These are phyloP conservation scores for Scleroderma bovista DNA, from an alignment of 768 basidiomycete species.

Conservation along the genomic window DNA sequence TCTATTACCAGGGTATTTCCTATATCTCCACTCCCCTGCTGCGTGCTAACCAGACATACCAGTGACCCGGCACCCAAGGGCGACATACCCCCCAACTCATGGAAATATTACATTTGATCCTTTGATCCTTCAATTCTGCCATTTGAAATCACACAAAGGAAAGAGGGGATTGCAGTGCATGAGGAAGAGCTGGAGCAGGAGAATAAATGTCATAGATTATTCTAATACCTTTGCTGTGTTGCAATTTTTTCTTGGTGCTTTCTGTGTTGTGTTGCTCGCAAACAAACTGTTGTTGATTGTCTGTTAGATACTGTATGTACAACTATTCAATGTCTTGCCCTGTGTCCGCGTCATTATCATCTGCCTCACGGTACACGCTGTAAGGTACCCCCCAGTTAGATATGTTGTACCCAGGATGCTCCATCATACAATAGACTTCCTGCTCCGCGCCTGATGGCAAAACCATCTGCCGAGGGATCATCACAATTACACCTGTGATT, in stretches of 20 bases:
- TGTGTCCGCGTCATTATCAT: neutral
- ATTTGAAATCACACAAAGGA: too few relatives aligned
- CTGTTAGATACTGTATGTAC: too few relatives aligned
- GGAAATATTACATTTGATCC: too few relatives aligned
- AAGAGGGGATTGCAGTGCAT: too few relatives aligned
- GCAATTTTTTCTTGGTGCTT: neutral
- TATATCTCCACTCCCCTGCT: too few relatives aligned
- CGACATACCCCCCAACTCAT: too few relatives aligned
- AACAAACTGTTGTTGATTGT: neutral
- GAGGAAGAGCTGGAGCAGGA: too few relatives aligned
- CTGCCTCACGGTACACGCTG: neutral
- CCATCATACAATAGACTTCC: slow-evolving; percentile 1
- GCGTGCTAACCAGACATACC: too few relatives aligned
- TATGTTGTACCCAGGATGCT: slow-evolving; percentile 5
- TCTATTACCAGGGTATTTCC: too few relatives aligned
- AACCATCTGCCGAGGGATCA: slow-evolving; percentile 1
- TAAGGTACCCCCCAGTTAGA: neutral
- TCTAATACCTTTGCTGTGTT: too few relatives aligned
- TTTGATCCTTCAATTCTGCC: too few relatives aligned
- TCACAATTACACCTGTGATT: slow-evolving; percentile 1
- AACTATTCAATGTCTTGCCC: neutral
- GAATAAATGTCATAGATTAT: too few relatives aligned
- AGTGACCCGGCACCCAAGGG: neutral
- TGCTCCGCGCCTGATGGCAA: neutral
- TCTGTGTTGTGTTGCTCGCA: neutral